Base-by-base conservation (phyloP, 139 green algal genomes). In the Coelastrella sp. region DNA sequence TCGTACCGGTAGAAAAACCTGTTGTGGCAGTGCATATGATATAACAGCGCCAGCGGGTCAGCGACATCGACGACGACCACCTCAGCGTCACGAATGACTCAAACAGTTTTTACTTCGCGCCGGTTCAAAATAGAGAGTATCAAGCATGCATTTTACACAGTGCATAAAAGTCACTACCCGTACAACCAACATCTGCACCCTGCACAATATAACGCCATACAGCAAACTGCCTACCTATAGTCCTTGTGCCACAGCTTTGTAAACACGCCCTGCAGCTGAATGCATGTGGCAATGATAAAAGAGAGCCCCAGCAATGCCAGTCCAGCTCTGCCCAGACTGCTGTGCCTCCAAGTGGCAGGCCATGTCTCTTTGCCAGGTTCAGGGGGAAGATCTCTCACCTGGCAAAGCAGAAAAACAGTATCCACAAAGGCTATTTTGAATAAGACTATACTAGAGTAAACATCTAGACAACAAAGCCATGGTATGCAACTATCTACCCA, bases 211-310 rank as follows among this genome's bases (percentile, higher is more conserved):
- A n/a, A n/a, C n/a, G n/a, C n/a, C 4, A 19, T 20, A 19, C 19
- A 61, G 57, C 56, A 73, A 57, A 5, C 8, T 14, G 32, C 68
- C 65, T 23, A 81, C 83, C 83, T 88, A 76, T 90, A 90, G 76
- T 90, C 86, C 2, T 23, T 73, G 76, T 90, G 86, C 86, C 86
- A 90, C 76, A 66, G 22, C 76, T 68, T 78, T 32, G 60, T 71
- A 14, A 90, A 23, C 76, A 90, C 86, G 3, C 86, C 86, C 61
- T 90, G 86, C 76, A 90, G 86, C 86, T 90, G 86, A 19, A 90
- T 90, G 86, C 59, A 78, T 10, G 86, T 90, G 47, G 86, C 86
- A 19, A 90, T 90, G 3, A 86, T 22, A 19, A 90, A 90, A 3
- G 76, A n/a, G 5, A 85, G 13, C 23, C 86, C 86, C 61, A 90